These are phyloP conservation scores for Termitomyces titanicus DNA, from an alignment of 768 basidiomycete species.

Conservation along the genomic window DNA sequence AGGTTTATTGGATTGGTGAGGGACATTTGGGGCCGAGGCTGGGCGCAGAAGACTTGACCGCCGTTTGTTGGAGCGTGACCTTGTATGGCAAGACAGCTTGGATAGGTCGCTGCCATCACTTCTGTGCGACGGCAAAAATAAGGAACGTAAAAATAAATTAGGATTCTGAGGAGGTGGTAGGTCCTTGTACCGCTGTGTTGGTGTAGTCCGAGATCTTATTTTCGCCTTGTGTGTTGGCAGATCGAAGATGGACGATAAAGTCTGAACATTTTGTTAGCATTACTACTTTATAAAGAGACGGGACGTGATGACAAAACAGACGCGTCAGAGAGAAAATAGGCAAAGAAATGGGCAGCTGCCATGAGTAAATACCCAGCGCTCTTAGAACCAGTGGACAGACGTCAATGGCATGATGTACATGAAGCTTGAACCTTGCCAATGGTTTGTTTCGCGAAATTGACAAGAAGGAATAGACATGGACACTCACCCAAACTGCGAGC, in stretches of 20 bases:
- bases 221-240: conserved; percentile 54
- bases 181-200: not conserved
- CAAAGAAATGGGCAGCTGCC: not conserved
- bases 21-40: conserved; percentile 32
- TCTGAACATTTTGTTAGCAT: conserved; percentile 33
- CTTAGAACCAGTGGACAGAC: not conserved
- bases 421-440: not conserved
- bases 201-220: conserved; percentile 28
- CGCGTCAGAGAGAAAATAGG: not conserved
- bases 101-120: conserved; percentile 9
- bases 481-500: conserved; percentile 54
- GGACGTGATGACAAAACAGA: not conserved
- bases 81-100: conserved; percentile 6
- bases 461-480: conserved; percentile 1
- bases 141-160: conserved; percentile 20
- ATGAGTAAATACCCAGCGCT: not conserved
- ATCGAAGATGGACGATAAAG: conserved; percentile 57
- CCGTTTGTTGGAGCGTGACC: conserved; percentile 10
- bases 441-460: not conserved
- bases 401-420: not conserved
- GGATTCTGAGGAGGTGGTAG: conserved; percentile 5
- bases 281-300: not conserved
- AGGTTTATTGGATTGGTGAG: conserved; percentile 9
- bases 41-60: conserved; percentile 26
- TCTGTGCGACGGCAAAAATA: conserved; percentile 8